These are phyloP conservation scores for Botryotinia calthae DNA, from an alignment of 2,329 filamentous ascomycete genomes.

Conservation along the genomic window DNA sequence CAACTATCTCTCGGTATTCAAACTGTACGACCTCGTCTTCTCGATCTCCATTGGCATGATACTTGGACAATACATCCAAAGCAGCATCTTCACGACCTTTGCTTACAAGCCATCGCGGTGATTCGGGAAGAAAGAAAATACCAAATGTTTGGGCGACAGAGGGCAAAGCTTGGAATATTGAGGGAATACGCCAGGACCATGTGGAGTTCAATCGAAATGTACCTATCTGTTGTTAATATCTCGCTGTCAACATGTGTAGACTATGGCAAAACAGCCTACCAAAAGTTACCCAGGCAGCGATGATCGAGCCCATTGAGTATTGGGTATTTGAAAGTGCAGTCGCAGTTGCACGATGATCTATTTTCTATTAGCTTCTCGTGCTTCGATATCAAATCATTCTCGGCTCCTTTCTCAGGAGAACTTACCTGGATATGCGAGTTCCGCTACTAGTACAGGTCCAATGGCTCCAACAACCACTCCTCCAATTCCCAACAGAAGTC, in stretches of 20 bases:
- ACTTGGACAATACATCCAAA: slow-evolving; percentile 49
- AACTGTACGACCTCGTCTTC: slow-evolving; percentile 47
- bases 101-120: slow-evolving; percentile 57
- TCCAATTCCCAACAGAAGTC: slow-evolving; percentile 15
- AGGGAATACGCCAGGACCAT: slow-evolving; percentile 29
- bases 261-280: slow-evolving; percentile 8
- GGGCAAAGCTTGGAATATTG: slow-evolving; percentile 25
- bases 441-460: slow-evolving; percentile 23
- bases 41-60: slow-evolving; percentile 54
- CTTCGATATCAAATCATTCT: neutral
- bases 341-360: slow-evolving; percentile 37
- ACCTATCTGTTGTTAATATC: neutral
- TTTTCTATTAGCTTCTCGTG: neutral
- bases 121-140: slow-evolving; percentile 55
- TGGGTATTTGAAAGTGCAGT: slow-evolving; percentile 40
- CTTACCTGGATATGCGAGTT: slow-evolving; percentile 20
- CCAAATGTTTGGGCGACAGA: slow-evolving; percentile 39
- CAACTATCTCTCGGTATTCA: slow-evolving; percentile 37
- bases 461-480: slow-evolving; percentile 25
- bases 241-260: neutral
- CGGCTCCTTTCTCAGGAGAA: too few species aligned
- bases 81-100: slow-evolving; percentile 53
- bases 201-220: slow-evolving; percentile 22
- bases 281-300: slow-evolving; percentile 44
- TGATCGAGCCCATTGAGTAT: slow-evolving; percentile 40